phyloP scores from a whole-genome alignment of 148 eudicot species.

The Vaccinium vitisidaea region DNA sequence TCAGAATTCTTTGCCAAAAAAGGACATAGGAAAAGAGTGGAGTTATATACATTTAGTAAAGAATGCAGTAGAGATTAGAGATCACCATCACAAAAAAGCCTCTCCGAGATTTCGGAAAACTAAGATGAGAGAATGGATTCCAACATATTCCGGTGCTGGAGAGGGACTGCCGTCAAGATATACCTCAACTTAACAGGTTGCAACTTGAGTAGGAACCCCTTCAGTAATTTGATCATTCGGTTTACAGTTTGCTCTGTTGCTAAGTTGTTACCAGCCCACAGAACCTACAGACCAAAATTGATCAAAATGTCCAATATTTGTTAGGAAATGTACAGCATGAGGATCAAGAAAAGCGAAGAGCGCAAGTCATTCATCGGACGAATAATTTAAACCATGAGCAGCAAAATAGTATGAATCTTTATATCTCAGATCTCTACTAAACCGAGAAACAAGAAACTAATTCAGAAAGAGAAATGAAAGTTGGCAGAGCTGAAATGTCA shows the following conservation, averaged over 20 bases:
- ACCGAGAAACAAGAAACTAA: background rate
- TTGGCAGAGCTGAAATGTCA: background rate
- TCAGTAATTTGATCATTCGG: slow-evolving; percentile 42
- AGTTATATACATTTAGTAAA: background rate
- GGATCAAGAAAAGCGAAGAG: background rate
- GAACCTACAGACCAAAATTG: slow-evolving; percentile 21
- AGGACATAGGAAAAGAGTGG: background rate
- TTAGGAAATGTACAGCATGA: background rate
- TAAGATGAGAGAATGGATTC: background rate
- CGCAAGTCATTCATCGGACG: background rate
- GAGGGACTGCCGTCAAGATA: slow-evolving; percentile 17
- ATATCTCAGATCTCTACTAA: background rate
- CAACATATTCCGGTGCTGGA: background rate
- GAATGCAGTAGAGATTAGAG: background rate
- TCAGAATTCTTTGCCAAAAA: background rate
- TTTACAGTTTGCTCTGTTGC: slow-evolving; percentile 41
- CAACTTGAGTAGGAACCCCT: slow-evolving; percentile 42
- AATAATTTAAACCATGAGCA: background rate
- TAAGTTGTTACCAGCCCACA: slow-evolving; percentile 44
- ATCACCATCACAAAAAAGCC: background rate
- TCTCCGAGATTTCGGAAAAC: background rate
- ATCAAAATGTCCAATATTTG: background rate
- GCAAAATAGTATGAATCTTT: background rate
- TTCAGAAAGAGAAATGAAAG: background rate
- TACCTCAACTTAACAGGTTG: slow-evolving; percentile 36